phyloP scores from a whole-genome alignment of 2,329 filamentous ascomycete species.

The Alternaria atra region DNA sequence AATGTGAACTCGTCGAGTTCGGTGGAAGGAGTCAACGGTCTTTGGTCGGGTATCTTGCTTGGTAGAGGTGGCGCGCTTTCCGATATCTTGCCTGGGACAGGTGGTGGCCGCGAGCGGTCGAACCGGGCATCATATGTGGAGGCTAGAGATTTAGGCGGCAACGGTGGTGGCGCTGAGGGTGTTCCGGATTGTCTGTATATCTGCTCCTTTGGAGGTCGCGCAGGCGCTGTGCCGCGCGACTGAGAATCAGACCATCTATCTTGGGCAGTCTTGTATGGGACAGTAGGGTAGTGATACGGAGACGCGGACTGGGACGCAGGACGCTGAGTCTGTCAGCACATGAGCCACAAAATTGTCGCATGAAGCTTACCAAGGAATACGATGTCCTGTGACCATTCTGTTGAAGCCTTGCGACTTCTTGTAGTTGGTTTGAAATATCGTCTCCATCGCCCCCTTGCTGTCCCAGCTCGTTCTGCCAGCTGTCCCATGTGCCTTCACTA shows the following conservation, averaged over 20 bases:
- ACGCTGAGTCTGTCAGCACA: constrained; percentile 32
- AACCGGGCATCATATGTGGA: constrained; percentile 24
- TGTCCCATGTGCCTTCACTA: constrained; percentile 62
- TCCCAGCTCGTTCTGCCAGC: constrained; percentile 58
- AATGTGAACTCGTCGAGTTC: constrained; percentile 76
- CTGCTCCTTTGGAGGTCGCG: constrained; percentile 48
- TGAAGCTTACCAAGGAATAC: constrained; percentile 35
- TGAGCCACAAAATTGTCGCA: neutral
- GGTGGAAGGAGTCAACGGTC: constrained; percentile 44
- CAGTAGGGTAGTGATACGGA: constrained; percentile 56
- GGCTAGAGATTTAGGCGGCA: constrained; percentile 41
- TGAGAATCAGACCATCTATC: constrained; percentile 44
- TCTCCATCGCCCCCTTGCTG: constrained; percentile 49
- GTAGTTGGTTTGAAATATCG: constrained; percentile 63
- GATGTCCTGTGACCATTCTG: constrained; percentile 34
- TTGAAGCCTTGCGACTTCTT: constrained; percentile 57
- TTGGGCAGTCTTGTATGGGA: constrained; percentile 53
- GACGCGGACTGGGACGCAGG: constrained; percentile 38
- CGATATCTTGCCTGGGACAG: constrained; percentile 41
- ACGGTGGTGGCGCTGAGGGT: constrained; percentile 33
- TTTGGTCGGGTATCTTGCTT: constrained; percentile 41
- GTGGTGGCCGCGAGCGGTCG: constrained; percentile 30
- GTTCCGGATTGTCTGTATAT: constrained; percentile 38
- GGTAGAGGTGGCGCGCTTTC: constrained; percentile 44
- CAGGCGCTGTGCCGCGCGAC: constrained; percentile 43